Evolutionary conservation across 2,329 filamentous ascomycete species (phyloP).

Genomic region (Dothideomycetes sp.): DNA sequence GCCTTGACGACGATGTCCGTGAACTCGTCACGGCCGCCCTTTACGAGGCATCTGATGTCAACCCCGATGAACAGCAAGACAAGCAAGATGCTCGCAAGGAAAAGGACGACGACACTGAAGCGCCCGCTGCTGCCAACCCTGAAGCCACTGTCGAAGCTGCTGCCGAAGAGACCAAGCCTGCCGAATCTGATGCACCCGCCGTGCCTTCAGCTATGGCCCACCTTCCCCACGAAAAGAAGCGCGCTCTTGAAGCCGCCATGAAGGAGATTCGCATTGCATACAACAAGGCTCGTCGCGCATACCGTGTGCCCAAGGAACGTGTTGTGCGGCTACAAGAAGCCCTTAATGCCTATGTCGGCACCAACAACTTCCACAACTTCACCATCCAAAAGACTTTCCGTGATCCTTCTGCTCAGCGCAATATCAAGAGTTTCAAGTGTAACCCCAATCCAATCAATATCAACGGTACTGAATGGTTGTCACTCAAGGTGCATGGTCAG

Average conservation of each 20-base stretch:
- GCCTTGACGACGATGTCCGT: constrained; percentile 54
- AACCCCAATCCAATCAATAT: constrained; percentile 51
- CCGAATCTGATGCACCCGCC: constrained; percentile 6
- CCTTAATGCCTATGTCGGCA: constrained; percentile 69
- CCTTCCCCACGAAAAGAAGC: constrained; percentile 13
- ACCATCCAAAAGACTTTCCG: constrained; percentile 76
- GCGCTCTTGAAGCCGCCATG: constrained; percentile 34
- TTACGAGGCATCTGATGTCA: constrained; percentile 22
- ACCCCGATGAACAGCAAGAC: constrained; percentile 20
- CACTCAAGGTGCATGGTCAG: constrained; percentile 91
- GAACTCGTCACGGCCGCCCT: constrained; percentile 55
- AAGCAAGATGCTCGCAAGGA: constrained; percentile 19
- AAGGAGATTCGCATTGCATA: constrained; percentile 67
- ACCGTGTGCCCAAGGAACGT: constrained; percentile 66
- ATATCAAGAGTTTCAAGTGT: constrained; percentile 85
- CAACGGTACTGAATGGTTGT: constrained; percentile 74
- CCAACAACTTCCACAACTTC: constrained; percentile 93
- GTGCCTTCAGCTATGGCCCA: not conserved
- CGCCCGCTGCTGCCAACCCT: constrained; percentile 4
- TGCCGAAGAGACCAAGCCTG: constrained; percentile 8
- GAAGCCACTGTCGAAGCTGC: constrained; percentile 14
- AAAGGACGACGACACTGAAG: constrained; percentile 7
- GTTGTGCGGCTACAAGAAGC: constrained; percentile 66
- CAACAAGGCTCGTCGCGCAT: constrained; percentile 70
- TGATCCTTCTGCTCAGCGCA: constrained; percentile 77